A percentile compares a stretch with the other conserved stretches of the same genome.
Evolutionary conservation across 2,329 filamentous ascomycete genomes (phyloP).

Genomic region (Ramularia endophylla): DNA sequence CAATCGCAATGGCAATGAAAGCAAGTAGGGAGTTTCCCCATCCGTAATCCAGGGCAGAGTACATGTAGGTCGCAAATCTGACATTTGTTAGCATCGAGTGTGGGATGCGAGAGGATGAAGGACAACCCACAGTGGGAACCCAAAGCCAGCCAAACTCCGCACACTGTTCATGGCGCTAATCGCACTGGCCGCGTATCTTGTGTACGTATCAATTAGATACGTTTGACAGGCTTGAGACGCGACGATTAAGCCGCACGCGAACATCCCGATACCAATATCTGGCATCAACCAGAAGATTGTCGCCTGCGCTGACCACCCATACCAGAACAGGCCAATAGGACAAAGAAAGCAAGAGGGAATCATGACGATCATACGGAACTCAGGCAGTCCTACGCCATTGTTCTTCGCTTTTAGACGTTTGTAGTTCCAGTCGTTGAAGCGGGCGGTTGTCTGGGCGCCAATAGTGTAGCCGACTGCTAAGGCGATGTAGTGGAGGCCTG

Average conservation of each 20-base stretch:
- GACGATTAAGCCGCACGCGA: conserved; percentile 4
- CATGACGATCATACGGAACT: conserved; percentile 17
- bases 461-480: conserved; percentile 19
- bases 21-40: conserved; percentile 8
- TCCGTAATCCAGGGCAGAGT: conserved; percentile 4
- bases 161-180: conserved; percentile 3
- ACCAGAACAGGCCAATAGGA: conserved; percentile 18
- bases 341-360: conserved; percentile 16
- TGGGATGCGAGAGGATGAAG: too few species aligned
- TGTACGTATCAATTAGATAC: conserved; percentile 10
- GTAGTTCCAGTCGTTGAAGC: conserved; percentile 12
- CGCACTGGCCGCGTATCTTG: conserved; percentile 11
- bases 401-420: conserved; percentile 8
- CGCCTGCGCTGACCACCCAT: conserved; percentile 19
- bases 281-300: conserved; percentile 4
- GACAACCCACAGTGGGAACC: conserved; percentile 8
- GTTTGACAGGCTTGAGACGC: conserved; percentile 2
- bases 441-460: conserved; percentile 7
- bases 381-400: conserved; percentile 11
- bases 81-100: too few species aligned
- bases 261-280: too few species aligned
- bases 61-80: too few species aligned
- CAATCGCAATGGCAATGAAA: conserved; percentile 5
- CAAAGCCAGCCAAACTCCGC: conserved; percentile 5
- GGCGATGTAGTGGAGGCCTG: conserved; percentile 21